Conservation (phyloP, 1,139 yeast genomes). For the Protomyces gravidus region DNA sequence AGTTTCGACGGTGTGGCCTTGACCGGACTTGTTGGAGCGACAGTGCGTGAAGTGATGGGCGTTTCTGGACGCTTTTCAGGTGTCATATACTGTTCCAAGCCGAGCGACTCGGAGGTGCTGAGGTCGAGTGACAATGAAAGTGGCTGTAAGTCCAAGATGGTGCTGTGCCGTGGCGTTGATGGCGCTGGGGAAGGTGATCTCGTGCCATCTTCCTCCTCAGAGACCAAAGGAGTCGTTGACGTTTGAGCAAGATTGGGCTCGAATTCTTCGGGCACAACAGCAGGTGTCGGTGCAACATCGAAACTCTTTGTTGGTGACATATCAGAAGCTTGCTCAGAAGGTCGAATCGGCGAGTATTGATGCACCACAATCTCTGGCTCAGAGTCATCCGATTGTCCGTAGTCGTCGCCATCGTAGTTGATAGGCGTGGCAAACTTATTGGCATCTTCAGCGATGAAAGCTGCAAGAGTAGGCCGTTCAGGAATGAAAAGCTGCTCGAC, state of each 20-base stretch:
- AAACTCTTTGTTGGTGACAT: background rate
- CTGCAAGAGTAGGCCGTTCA: background rate
- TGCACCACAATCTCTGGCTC: conserved; percentile 10
- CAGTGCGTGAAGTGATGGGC: conserved; percentile 24
- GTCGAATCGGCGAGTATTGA: background rate
- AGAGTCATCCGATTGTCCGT: conserved; percentile 18
- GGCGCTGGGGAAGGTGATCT: background rate
- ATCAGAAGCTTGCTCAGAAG: background rate
- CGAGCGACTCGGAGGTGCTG: conserved; percentile 7
- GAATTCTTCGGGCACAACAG: background rate
- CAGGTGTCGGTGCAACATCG: background rate
- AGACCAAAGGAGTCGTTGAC: background rate
- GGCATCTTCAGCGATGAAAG: background rate
- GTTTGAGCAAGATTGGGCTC: conserved; percentile 4
- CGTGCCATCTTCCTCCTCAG: background rate
- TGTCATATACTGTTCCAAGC: conserved; percentile 23
- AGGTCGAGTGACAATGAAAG: conserved; percentile 3
- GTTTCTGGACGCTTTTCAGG: conserved; percentile 24
- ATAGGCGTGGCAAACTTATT: conserved; percentile 8
- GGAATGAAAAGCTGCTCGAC: background rate
- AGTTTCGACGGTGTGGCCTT: conserved; percentile 6
- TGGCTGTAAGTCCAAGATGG: conserved; percentile 3
- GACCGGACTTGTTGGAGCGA: conserved; percentile 7
- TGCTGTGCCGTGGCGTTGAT: background rate
- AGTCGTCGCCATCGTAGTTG: conserved; percentile 25